Evolutionary conservation across 2,329 filamentous ascomycete species (phyloP), one percentile per base, ranked within the genome.

Genomic region (Nemania sp.): DNA sequence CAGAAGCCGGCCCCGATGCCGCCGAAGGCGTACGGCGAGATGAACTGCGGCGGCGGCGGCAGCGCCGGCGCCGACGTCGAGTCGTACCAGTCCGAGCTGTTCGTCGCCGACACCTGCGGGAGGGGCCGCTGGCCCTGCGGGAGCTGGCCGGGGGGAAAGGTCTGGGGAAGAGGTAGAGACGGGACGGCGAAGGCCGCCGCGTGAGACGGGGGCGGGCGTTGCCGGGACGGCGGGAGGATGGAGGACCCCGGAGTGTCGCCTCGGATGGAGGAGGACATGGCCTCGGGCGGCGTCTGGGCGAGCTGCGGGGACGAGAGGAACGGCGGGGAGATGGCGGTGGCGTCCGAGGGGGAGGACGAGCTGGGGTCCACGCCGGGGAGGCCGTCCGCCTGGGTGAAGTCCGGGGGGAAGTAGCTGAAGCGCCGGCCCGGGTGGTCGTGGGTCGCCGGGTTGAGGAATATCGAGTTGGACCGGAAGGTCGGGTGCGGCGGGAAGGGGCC

Each of bases 371-470:
- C 64, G 20, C 57, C 52, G 1, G 69, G 63, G 2, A 77, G 75
- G 18, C 76, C 74, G 17, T 67, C 69, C 1, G 67, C 55, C n/a
- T 77, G 75, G 10, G 71, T 74, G 56, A 74, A 77, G 25, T 88
- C 85, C 1, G 86, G 86, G 10, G 87, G 85, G 65, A 88, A 88
- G 66, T 87, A 86, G 15, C 85, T 88, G 63, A 87, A 86, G 7
- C 85, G 78, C 20, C 86, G 80, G 7, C 85, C 85, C 42, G 77
- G 79, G 9, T 76, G 76, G 61, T 86, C 83, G 5, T 78, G 81
- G 17, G 79, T 80, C 1, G 81, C 79, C 5, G 86, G 85, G 59
- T 83, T 85, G 65, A 81, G 78, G 72, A 89, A 89, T 61, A 89
- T 89, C 1, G 87, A 88, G 69, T 87, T 87, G 10, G 86, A 88